These are phyloP conservation scores for Fomitopsis pinicola DNA, from an alignment of 1,284 basidiomycete genomes.

Conservation along the genomic window DNA sequence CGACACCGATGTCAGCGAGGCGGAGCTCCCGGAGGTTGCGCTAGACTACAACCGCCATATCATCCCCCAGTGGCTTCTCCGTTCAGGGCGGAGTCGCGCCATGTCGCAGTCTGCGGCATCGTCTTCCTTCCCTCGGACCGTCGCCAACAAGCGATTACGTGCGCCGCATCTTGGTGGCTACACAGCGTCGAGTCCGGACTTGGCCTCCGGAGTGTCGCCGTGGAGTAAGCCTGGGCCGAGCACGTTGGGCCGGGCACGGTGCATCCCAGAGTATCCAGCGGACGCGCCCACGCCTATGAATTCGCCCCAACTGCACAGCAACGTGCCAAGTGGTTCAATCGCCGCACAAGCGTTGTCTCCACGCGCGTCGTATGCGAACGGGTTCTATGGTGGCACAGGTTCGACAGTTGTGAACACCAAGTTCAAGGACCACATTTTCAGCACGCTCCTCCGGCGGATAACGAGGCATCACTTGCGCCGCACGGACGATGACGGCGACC, in stretches of 20 bases:
- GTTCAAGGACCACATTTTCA: conserved; percentile 92
- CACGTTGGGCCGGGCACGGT: conserved; percentile 5
- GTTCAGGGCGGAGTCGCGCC: conserved; percentile 47
- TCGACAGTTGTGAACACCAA: conserved; percentile 90
- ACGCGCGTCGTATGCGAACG: conserved; percentile 15
- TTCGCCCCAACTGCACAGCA: conserved; percentile 32
- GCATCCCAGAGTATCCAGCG: conserved; percentile 20
- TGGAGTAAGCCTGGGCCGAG: conserved; percentile 1
- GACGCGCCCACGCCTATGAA: conserved; percentile 52
- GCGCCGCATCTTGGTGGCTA: conserved; percentile 43
- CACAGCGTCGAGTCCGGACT: conserved; percentile 64
- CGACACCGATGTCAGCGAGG: conserved; percentile 53
- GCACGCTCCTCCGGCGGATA: conserved; percentile 74
- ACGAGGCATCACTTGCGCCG: conserved; percentile 42
- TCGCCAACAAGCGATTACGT: conserved; percentile 18
- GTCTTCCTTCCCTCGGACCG: conserved; percentile 13
- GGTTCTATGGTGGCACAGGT: conserved; percentile 81
- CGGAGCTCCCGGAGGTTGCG: conserved; percentile 86
- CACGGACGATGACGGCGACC: conserved; percentile 41
- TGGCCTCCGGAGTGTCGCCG: conserved; percentile 31
- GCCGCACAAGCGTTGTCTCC: conserved; percentile 11
- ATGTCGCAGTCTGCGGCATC: conserved; percentile 42
- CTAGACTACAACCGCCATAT: conserved; percentile 95
- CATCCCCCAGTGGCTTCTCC: conserved; percentile 89
- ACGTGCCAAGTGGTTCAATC: neutral